Evolutionary conservation across 441 rosid genomes (phyloP).

Genomic region (Croton setiger): DNA sequence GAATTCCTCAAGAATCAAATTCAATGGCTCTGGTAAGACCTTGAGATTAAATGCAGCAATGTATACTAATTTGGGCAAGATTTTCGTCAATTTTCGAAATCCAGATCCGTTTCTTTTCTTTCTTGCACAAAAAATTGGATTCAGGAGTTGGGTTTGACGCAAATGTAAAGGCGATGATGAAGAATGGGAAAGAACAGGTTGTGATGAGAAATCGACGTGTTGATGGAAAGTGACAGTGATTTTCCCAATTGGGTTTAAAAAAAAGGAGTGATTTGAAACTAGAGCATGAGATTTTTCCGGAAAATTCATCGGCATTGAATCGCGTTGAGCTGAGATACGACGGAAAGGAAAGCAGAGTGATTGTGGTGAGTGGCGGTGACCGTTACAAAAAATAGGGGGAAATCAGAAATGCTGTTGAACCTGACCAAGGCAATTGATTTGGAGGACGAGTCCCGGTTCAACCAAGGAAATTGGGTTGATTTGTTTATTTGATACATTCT

Average conservation of each 20-base stretch:
- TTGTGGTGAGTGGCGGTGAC: slow-evolving; percentile 3
- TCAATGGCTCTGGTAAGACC: slow-evolving; percentile 43
- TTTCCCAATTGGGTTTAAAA: slow-evolving; percentile 14
- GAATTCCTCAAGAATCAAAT: slow-evolving; percentile 28
- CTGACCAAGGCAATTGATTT: no score
- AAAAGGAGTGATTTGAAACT: slow-evolving; percentile 1
- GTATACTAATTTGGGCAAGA: slow-evolving; percentile 31
- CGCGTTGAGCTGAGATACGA: not conserved
- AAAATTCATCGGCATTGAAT: slow-evolving; percentile 23
- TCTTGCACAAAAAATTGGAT: slow-evolving; percentile 30
- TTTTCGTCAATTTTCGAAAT: slow-evolving; percentile 20
- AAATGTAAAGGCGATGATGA: slow-evolving; percentile 7
- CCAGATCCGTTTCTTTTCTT: slow-evolving; percentile 35
- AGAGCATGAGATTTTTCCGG: slow-evolving; percentile 19
- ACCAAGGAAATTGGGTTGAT: no score
- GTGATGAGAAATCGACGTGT: slow-evolving; percentile 5
- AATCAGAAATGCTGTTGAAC: no score
- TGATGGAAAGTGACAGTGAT: slow-evolving; percentile 10
- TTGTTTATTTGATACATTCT: no score
- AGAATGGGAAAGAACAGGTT: slow-evolving; percentile 15
- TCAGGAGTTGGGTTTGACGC: slow-evolving; percentile 24
- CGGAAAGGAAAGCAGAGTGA: not conserved
- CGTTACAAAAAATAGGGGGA: slow-evolving; percentile 17
- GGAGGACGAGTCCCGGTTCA: no score
- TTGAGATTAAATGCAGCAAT: slow-evolving; percentile 34